Percentiles rank a stretch among this genome's conserved stretches.
Conservation (phyloP, 1,284 basidiomycete genomes). For the Stereum hirsutum region DNA sequence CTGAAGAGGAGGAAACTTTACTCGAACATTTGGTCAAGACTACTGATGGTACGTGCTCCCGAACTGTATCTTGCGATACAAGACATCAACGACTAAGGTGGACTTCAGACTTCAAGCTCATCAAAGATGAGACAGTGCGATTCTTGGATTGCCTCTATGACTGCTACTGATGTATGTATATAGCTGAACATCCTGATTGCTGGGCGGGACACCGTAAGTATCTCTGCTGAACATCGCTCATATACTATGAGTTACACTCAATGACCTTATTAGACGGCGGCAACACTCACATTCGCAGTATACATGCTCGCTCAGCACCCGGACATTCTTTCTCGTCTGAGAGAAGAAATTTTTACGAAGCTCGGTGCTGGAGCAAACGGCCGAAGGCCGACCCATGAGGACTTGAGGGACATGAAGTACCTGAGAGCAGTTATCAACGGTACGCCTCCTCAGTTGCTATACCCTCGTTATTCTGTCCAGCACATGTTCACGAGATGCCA, state of each 20-base stretch:
- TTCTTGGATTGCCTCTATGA: no score
- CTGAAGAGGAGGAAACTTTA: constrained; percentile 21
- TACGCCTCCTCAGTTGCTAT: no score
- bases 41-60: constrained; percentile 17
- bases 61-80: neutral
- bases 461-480: no score
- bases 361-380: neutral
- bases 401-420: neutral
- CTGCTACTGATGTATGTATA: no score
- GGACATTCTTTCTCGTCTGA: neutral
- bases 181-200: constrained; percentile 33
- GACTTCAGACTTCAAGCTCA: constrained; percentile 11
- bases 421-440: neutral
- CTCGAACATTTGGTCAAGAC: constrained; percentile 28
- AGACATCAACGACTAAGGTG: neutral
- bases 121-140: constrained; percentile 30
- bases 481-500: no score
- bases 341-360: neutral
- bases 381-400: neutral
- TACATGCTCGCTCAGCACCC: neutral
- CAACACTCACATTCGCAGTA: neutral
- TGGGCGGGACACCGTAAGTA: constrained; percentile 29
- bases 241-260: neutral
- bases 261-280: neutral
- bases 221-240: neutral